A percentile compares a stretch with the other conserved stretches of the same genome.
These are phyloP conservation scores for Hypoxylon fuscum DNA, from an alignment of 495 filamentous ascomycete species.

Conservation along the genomic window DNA sequence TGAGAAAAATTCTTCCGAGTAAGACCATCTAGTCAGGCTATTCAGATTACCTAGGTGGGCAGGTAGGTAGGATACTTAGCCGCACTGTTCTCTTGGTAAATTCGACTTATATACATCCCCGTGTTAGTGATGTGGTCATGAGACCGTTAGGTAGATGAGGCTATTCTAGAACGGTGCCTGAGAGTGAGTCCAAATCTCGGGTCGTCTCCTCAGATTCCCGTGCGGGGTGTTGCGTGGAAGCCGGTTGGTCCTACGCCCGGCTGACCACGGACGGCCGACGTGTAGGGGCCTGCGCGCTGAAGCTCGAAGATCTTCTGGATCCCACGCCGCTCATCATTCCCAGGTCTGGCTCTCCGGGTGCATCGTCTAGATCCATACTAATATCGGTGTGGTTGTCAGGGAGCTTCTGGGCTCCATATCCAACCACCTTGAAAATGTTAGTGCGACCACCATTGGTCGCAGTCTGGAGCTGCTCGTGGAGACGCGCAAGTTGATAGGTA, in stretches of 20 bases:
- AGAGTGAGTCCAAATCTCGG: not conserved
- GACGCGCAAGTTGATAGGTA: conserved; percentile 82
- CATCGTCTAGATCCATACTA: conserved; percentile 52
- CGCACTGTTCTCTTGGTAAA: too few species aligned
- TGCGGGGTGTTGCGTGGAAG: conserved; percentile 1
- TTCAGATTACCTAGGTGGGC: too few species aligned
- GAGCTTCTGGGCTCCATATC: conserved; percentile 58
- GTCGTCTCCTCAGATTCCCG: not conserved
- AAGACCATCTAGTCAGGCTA: too few species aligned
- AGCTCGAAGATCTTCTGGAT: conserved; percentile 52
- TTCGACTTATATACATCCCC: too few species aligned
- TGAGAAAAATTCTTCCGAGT: too few species aligned
- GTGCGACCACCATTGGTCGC: conserved; percentile 68
- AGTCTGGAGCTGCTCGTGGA: conserved; percentile 87
- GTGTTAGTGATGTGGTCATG: too few species aligned
- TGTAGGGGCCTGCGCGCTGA: conserved; percentile 52
- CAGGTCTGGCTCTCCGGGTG: conserved; percentile 55
- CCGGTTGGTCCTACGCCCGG: conserved; percentile 45
- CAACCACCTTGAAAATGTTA: conserved; percentile 64
- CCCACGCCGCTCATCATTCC: conserved; percentile 43
- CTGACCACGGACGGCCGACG: conserved; percentile 54
- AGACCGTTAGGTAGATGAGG: too few species aligned
- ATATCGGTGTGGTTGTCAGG: conserved; percentile 52
- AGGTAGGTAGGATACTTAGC: too few species aligned
- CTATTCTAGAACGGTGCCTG: too few species aligned